phyloP scores from a whole-genome alignment of 2,329 filamentous ascomycete genomes.

The Aspergillus quadrilineatus region DNA sequence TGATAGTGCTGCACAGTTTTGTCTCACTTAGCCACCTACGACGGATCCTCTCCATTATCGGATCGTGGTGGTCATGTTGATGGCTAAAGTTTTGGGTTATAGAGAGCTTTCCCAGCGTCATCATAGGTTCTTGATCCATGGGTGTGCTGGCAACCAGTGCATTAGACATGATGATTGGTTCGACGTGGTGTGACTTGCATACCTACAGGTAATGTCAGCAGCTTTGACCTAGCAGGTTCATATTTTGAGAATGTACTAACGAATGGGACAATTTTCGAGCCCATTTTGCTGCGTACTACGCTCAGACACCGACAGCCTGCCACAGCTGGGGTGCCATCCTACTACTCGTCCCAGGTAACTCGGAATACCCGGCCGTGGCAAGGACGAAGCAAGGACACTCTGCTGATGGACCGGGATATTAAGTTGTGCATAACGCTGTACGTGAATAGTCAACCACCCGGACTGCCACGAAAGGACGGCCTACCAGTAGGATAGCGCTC shows the following conservation, averaged over 20 bases:
- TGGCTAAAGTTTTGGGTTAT: background rate
- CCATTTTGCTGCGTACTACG: background rate
- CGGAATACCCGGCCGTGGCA: background rate
- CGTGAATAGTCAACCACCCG: background rate
- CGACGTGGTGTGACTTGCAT: conserved; percentile 6
- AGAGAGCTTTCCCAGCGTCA: background rate
- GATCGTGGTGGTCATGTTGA: background rate
- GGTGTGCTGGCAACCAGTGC: conserved; percentile 3
- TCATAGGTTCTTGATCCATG: background rate
- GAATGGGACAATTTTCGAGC: background rate
- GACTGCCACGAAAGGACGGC: background rate
- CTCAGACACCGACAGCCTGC: background rate
- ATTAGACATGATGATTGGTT: background rate
- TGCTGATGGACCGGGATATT: conserved; percentile 1
- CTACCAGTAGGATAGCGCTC: background rate
- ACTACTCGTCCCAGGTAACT: background rate
- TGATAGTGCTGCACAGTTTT: background rate
- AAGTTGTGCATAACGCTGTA: conserved; percentile 2
- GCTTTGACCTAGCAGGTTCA: background rate
- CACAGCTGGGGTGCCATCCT: background rate
- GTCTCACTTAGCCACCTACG: background rate
- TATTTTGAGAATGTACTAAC: background rate
- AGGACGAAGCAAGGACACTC: conserved; percentile 3
- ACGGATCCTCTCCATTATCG: background rate
- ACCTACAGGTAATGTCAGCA: conserved; percentile 7